Evolutionary conservation across 129 eudicot species (phyloP).

Genomic region (Mikania micrantha): DNA sequence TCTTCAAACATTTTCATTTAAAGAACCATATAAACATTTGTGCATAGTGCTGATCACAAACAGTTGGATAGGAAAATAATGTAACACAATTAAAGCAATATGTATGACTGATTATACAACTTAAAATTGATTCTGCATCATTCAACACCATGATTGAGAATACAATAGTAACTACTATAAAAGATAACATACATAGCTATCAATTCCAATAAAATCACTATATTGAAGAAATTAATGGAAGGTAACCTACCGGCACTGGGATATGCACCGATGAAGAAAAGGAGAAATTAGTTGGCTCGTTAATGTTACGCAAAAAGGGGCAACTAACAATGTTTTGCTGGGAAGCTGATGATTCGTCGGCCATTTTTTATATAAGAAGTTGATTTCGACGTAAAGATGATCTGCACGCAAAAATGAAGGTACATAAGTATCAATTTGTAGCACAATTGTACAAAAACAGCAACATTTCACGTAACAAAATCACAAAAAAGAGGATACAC

Average conservation of each 20-base stretch:
- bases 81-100: background rate
- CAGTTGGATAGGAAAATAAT: background rate
- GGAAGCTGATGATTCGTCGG: slow-evolving; percentile 42
- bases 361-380: slow-evolving; percentile 35
- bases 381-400: slow-evolving; percentile 29
- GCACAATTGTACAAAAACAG: background rate
- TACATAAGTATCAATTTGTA: background rate
- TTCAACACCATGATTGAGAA: background rate
- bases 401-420: slow-evolving; percentile 24
- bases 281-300: slow-evolving; percentile 94
- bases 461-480: background rate
- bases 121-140: background rate
- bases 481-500: background rate
- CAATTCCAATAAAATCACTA: background rate
- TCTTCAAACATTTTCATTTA: background rate
- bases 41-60: background rate
- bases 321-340: slow-evolving; percentile 53
- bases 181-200: background rate
- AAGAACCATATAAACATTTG: background rate
- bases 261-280: slow-evolving; percentile 58
- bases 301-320: slow-evolving; percentile 81
- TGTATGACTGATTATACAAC: background rate
- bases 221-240: background rate
- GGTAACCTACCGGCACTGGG: slow-evolving; percentile 65
- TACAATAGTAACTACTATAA: background rate